These are phyloP conservation scores for Colletotrichum sp. DNA, from an alignment of 2,329 filamentous ascomycete species.

Conservation along the genomic window DNA sequence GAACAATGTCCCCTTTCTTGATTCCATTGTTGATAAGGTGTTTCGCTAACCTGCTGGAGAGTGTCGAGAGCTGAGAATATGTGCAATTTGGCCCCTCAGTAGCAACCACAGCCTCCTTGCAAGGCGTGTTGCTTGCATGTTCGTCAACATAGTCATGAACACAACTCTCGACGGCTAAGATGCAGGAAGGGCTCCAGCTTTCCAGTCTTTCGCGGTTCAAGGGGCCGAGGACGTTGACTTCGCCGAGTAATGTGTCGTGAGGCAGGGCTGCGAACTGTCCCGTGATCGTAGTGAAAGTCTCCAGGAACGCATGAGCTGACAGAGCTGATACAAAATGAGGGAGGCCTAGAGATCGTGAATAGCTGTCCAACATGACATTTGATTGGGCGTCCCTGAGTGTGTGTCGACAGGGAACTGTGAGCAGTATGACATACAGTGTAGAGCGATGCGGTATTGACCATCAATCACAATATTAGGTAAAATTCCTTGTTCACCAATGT, in stretches of 20 bases:
- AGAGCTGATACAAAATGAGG: neutral
- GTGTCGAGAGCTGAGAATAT: conserved; percentile 41
- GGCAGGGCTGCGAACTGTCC: neutral
- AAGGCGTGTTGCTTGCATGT: neutral
- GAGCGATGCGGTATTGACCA: neutral
- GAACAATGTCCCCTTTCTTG: conserved; percentile 60
- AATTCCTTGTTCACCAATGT: accelerated
- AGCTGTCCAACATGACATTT: neutral
- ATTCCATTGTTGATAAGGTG: conserved; percentile 57
- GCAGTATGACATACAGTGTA: neutral
- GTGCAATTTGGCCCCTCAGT: conserved; percentile 32
- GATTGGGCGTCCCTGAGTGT: neutral
- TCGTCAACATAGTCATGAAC: neutral
- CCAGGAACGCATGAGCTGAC: neutral
- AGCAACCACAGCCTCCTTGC: neutral
- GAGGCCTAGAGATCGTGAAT: neutral
- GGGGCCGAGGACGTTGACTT: neutral
- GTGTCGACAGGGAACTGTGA: accelerated
- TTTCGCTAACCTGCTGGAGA: conserved; percentile 40
- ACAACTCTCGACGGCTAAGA: neutral
- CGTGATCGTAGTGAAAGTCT: neutral
- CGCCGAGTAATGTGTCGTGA: neutral
- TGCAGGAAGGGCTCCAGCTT: neutral
- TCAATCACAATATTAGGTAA: neutral
- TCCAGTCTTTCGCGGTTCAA: neutral